Percentiles rank a stretch among this genome's conserved stretches.
Evolutionary conservation across 495 filamentous ascomycete genomes (phyloP).

Genomic region (Choiromyces venosus): DNA sequence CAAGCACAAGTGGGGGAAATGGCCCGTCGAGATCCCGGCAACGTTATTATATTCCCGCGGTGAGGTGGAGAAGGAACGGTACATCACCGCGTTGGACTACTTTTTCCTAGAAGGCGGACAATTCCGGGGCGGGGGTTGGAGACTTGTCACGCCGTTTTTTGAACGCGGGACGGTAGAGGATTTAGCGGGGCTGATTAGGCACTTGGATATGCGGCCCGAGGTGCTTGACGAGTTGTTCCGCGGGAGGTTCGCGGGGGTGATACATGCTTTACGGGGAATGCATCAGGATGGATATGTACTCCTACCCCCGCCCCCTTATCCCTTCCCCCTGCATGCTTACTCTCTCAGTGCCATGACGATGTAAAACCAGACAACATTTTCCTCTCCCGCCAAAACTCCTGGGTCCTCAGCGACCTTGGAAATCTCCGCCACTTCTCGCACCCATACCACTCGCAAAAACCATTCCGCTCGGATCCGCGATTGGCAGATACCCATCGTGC

Average conservation of each 20-base stretch:
- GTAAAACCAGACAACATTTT: constrained; percentile 41
- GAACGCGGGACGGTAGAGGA: constrained; percentile 9
- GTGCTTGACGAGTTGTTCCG: constrained; percentile 15
- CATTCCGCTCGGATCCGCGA: not conserved
- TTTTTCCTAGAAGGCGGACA: constrained; percentile 8
- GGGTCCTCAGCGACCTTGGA: constrained; percentile 39
- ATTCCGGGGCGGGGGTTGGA: not conserved
- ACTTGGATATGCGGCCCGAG: not conserved
- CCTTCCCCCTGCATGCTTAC: not conserved
- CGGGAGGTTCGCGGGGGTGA: constrained; percentile 2
- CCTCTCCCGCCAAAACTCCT: constrained; percentile 14
- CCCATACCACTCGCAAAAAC: constrained; percentile 15
- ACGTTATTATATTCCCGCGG: constrained; percentile 13
- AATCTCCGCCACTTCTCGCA: constrained; percentile 36
- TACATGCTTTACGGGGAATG: constrained; percentile 11
- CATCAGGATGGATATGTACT: constrained; percentile 14
- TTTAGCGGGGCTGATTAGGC: constrained; percentile 5
- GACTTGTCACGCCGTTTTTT: constrained; percentile 19
- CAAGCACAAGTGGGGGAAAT: not conserved
- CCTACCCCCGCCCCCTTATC: not conserved
- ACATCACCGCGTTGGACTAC: constrained; percentile 13
- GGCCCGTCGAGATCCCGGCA: constrained; percentile 17
- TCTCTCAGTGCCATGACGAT: constrained; percentile 38
- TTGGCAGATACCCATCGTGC: constrained; percentile 8
- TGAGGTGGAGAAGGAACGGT: constrained; percentile 6